A percentile compares a stretch with the other conserved stretches of the same genome.
Evolutionary conservation across 192 early-diverging fungal genomes (phyloP).

Genomic region (Obelidium mucronatum): DNA sequence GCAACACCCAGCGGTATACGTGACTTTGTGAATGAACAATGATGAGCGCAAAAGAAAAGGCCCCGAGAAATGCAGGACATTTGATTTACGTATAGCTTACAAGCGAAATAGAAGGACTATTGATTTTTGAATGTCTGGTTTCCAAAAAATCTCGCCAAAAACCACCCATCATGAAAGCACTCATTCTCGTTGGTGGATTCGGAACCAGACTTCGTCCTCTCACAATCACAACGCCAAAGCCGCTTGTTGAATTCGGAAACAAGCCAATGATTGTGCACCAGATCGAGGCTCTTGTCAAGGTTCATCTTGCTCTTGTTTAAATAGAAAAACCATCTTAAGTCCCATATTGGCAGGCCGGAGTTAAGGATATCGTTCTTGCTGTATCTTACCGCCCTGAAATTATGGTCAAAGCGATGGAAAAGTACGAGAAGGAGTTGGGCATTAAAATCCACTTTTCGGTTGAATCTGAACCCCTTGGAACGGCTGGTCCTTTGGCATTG

Average conservation of each 20-base stretch:
- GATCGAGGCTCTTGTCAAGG: constrained; percentile 95
- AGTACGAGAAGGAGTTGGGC: constrained; percentile 83
- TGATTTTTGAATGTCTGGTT: background rate
- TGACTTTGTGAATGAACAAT: constrained; percentile 9
- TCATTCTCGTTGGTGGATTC: constrained; percentile 80
- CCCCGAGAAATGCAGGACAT: too few relatives aligned
- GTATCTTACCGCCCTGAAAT: constrained; percentile 99
- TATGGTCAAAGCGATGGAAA: constrained; percentile 92
- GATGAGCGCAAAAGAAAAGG: background rate
- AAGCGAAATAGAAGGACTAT: too few relatives aligned
- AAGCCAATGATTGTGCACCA: constrained; percentile 99
- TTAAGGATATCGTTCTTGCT: constrained; percentile 96
- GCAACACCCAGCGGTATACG: constrained; percentile 68
- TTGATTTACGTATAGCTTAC: background rate
- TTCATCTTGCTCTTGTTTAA: constrained; percentile 45
- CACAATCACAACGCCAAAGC: constrained; percentile 97
- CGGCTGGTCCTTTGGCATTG: constrained; percentile 62
- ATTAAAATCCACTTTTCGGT: constrained; percentile 64
- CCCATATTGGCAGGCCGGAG: constrained; percentile 80
- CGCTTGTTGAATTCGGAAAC: constrained; percentile 98
- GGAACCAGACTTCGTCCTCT: constrained; percentile 97
- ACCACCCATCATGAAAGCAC: constrained; percentile 58
- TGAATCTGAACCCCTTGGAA: constrained; percentile 66
- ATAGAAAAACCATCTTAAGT: background rate
- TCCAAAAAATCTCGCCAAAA: background rate